A percentile compares a stretch with the other conserved stretches of the same genome.
phyloP scores from a whole-genome alignment of 2,329 filamentous ascomycete species.

The Leptographium flavum region DNA sequence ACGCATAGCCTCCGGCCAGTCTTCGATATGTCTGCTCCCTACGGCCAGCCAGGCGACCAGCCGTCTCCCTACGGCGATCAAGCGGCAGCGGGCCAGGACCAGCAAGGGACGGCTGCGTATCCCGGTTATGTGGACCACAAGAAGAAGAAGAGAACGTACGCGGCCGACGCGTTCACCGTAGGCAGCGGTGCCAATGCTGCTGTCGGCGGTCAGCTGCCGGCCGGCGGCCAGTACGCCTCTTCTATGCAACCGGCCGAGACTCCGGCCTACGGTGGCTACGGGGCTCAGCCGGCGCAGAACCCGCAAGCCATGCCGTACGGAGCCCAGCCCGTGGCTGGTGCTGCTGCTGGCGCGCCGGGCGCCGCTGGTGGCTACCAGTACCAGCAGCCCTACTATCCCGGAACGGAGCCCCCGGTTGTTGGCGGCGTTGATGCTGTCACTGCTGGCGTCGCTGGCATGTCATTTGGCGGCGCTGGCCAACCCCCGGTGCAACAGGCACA shows the following conservation, averaged over 20 bases:
- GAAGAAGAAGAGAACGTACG: conserved; percentile 93
- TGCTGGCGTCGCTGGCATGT: conserved; percentile 75
- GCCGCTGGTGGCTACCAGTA: conserved; percentile 51
- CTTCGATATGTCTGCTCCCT: conserved; percentile 38
- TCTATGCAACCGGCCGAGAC: conserved; percentile 23
- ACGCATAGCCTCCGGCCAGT: background rate
- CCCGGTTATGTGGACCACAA: conserved; percentile 29
- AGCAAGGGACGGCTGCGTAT: conserved; percentile 18
- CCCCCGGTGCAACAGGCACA: conserved; percentile 21
- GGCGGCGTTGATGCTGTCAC: conserved; percentile 57
- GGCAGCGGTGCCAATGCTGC: conserved; percentile 71
- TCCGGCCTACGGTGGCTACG: conserved; percentile 45
- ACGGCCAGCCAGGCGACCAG: conserved; percentile 21
- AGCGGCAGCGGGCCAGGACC: conserved; percentile 19
- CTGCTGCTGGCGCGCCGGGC: conserved; percentile 22
- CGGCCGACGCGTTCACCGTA: conserved; percentile 88
- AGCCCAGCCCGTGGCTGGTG: conserved; percentile 26
- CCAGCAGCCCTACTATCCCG: conserved; percentile 51
- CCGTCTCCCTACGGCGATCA: conserved; percentile 27
- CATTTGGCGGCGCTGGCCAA: conserved; percentile 55
- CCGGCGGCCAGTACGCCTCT: conserved; percentile 30
- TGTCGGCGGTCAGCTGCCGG: conserved; percentile 30
- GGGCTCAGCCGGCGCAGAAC: conserved; percentile 31
- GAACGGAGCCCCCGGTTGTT: conserved; percentile 23
- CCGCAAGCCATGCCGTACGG: conserved; percentile 28